A percentile compares a stretch with the other conserved stretches of the same genome.
Conservation (phyloP, 1,284 basidiomycete species). For the Trichosporon sp. region DNA sequence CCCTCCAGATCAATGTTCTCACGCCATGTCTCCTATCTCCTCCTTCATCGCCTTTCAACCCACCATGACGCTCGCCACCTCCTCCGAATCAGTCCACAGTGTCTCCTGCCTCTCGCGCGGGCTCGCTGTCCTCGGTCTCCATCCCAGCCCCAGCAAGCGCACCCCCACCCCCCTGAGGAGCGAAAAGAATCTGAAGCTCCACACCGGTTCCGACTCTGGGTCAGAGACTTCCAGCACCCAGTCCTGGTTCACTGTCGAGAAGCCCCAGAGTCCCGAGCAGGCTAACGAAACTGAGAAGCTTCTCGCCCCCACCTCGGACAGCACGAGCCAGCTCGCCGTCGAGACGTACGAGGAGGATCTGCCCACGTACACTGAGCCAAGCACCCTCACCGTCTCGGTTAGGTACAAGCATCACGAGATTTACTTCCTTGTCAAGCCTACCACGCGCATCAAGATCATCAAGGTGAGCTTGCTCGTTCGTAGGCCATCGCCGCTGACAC, state of each 20-base stretch:
- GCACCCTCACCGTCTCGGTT: neutral
- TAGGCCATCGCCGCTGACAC: neutral
- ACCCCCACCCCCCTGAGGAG: neutral
- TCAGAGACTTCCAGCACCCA: conserved; percentile 1
- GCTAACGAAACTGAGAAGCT: too few relatives aligned
- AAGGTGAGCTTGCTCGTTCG: neutral
- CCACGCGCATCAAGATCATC: neutral
- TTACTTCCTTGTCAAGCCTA: neutral
- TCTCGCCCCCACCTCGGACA: neutral
- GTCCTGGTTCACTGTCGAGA: conserved; percentile 5
- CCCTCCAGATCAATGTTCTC: neutral
- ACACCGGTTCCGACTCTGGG: neutral
- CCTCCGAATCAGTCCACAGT: neutral
- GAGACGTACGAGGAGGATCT: neutral
- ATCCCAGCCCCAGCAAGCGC: neutral
- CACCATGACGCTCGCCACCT: neutral
- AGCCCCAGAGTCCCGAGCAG: neutral
- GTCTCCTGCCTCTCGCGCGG: neutral
- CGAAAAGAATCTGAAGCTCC: neutral
- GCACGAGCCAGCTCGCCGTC: neutral
- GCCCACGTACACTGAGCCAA: neutral
- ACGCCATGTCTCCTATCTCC: neutral
- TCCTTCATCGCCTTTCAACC: neutral
- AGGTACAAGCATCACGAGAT: neutral
- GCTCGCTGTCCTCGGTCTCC: neutral